Evolutionary conservation across 148 eudicot genomes (phyloP).

Genomic region (Amaranthus hypochondriacus): DNA sequence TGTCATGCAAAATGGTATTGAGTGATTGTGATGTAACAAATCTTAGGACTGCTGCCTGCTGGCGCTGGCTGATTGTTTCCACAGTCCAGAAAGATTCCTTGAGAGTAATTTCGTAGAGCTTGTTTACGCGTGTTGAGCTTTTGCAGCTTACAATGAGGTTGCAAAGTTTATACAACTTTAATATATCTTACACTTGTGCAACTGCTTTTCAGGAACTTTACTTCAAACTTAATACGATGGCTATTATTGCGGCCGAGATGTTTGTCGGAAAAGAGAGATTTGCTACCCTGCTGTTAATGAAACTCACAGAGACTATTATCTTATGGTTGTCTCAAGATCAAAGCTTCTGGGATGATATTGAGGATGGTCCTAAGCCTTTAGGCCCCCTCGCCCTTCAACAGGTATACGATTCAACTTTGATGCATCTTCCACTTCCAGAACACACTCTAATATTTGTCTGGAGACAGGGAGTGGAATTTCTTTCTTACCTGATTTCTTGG

Average conservation of each 20-base stretch:
- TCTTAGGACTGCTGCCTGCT: not conserved
- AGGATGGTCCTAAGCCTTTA: constrained; percentile 81
- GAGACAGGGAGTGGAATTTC: not conserved
- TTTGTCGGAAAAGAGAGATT: constrained; percentile 92
- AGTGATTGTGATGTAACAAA: not conserved
- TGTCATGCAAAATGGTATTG: not conserved
- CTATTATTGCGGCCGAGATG: constrained; percentile 81
- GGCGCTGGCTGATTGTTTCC: not conserved
- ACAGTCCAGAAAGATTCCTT: not conserved
- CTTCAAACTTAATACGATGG: constrained; percentile 78
- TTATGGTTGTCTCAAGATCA: constrained; percentile 89
- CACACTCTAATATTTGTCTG: not conserved
- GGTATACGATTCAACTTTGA: constrained; percentile 33
- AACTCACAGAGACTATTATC: constrained; percentile 87
- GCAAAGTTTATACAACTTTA: not conserved
- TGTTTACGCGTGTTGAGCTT: not conserved
- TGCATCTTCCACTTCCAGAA: not conserved
- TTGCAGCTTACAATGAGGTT: not conserved
- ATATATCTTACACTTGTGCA: constrained; percentile 4
- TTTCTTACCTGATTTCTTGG: not conserved
- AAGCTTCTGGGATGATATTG: constrained; percentile 94
- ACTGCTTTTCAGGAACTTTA: constrained; percentile 64
- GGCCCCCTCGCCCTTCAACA: constrained; percentile 87
- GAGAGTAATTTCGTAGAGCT: not conserved
- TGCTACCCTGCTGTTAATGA: constrained; percentile 79